phyloP scores from a whole-genome alignment of 768 basidiomycete genomes.

The Mycena epipterygia region DNA sequence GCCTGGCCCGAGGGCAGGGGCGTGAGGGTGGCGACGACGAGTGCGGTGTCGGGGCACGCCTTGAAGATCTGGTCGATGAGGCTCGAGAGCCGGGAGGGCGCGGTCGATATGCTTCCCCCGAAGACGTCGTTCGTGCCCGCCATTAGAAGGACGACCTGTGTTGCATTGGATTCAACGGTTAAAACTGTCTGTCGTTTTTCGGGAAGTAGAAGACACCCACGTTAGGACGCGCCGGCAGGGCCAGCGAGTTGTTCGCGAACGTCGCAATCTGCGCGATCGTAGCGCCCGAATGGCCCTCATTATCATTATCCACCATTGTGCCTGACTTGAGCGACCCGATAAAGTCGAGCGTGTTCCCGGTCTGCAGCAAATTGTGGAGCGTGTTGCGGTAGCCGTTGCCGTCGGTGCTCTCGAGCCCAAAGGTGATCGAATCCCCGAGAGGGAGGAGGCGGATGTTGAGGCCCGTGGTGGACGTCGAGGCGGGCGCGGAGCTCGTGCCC shows the following conservation, averaged over 20 bases:
- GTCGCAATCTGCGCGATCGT: conserved; percentile 31
- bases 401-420: conserved; percentile 28
- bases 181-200: too few relatives aligned
- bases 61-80: conserved; percentile 27
- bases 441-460: conserved; percentile 31
- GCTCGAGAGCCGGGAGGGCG: conserved; percentile 6
- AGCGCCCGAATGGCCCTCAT: conserved; percentile 32
- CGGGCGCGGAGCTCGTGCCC: neutral
- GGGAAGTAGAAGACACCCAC: neutral
- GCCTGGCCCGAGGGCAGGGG: conserved; percentile 20
- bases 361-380: conserved; percentile 21
- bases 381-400: conserved; percentile 34
- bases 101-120: neutral
- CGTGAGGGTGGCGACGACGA: conserved; percentile 29
- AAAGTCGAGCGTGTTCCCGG: conserved; percentile 35
- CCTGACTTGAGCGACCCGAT: conserved; percentile 33
- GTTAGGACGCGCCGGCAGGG: conserved; percentile 18
- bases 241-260: conserved; percentile 14
- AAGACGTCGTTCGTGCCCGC: conserved; percentile 35
- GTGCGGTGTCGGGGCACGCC: conserved; percentile 23
- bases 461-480: neutral
- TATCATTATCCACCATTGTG: conserved; percentile 35
- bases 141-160: conserved; percentile 35
- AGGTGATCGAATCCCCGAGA: conserved; percentile 30
- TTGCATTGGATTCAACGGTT: neutral